These are phyloP conservation scores for Arthrinium phaeospermum DNA, from an alignment of 2,329 filamentous ascomycete species.

Conservation along the genomic window DNA sequence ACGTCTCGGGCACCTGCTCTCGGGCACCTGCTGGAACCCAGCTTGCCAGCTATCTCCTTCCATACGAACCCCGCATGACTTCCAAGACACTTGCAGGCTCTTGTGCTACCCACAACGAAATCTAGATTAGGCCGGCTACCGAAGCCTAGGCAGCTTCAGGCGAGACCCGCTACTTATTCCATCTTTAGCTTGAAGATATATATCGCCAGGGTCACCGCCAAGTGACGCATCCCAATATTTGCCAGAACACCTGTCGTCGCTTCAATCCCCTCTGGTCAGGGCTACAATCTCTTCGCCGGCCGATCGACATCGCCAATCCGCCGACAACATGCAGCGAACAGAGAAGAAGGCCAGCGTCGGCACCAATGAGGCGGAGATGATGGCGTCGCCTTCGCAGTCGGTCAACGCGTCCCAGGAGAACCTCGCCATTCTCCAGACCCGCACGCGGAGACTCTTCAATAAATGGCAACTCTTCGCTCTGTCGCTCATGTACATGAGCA, in stretches of 20 bases:
- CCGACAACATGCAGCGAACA: not conserved
- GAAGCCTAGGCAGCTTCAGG: not conserved
- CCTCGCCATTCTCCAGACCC: slow-evolving; percentile 21
- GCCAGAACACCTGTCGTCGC: not conserved
- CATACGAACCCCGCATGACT: not conserved
- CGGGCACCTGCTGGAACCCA: not conserved
- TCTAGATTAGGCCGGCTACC: not conserved
- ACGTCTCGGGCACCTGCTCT: not conserved
- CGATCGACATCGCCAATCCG: not conserved
- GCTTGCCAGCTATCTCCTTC: not conserved
- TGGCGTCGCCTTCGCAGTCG: not conserved
- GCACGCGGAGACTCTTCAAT: slow-evolving; percentile 22
- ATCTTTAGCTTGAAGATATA: not conserved
- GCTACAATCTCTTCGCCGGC: not conserved
- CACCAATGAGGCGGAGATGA: not conserved
- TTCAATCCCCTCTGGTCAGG: not conserved
- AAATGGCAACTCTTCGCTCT: slow-evolving; percentile 24
- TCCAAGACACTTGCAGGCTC: slow-evolving; percentile 2
- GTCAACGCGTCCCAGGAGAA: not conserved
- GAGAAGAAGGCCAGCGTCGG: not conserved
- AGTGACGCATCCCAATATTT: not conserved
- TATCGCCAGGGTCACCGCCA: not conserved
- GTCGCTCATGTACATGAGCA: slow-evolving; percentile 24
- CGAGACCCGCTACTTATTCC: not conserved
- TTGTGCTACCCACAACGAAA: not conserved